phyloP scores from a whole-genome alignment of 2,329 filamentous ascomycete genomes.

The Coniochaeta sp. region DNA sequence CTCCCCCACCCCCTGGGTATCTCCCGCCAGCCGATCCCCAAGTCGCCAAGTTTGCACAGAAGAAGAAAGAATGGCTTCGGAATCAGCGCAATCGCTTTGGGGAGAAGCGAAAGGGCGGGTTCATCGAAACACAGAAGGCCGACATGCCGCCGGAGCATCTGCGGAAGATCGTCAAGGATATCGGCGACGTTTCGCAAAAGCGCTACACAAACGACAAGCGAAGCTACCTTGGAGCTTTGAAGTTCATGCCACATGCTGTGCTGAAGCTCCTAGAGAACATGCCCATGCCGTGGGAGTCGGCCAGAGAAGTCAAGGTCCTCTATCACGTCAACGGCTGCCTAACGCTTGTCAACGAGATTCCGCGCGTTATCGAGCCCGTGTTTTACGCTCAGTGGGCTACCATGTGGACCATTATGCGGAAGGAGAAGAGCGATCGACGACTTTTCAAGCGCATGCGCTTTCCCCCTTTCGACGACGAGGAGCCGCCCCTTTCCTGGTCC shows the following conservation, averaged over 20 bases:
- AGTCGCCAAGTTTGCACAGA: constrained; percentile 90
- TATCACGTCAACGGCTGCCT: constrained; percentile 98
- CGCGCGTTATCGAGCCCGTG: constrained; percentile 93
- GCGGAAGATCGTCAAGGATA: constrained; percentile 96
- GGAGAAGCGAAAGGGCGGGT: constrained; percentile 93
- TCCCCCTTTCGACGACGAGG: constrained; percentile 96
- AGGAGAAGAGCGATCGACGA: constrained; percentile 91
- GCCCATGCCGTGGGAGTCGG: constrained; percentile 99
- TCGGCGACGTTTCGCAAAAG: constrained; percentile 98
- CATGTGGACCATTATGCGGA: constrained; percentile 98
- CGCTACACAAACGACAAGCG: constrained; percentile 99
- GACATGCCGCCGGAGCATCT: constrained; percentile 98
- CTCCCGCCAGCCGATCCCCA: constrained; percentile 74
- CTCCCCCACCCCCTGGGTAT: constrained; percentile 81
- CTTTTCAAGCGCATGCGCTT: constrained; percentile 99
- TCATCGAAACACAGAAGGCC: constrained; percentile 95
- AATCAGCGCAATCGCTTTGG: constrained; percentile 87
- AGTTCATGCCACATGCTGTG: constrained; percentile 99
- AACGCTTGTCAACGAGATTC: constrained; percentile 93
- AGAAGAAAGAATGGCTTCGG: constrained; percentile 98
- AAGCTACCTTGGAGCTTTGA: constrained; percentile 92
- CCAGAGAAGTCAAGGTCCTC: constrained; percentile 91
- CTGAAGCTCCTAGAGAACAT: constrained; percentile 97
- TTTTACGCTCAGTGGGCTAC: constrained; percentile 99
- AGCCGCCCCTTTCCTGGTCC: constrained; percentile 94